A percentile compares a stretch with the other conserved stretches of the same genome.
Conservation (phyloP, 169 alveolate species). For the Ichthyophthirius multifiliis region DNA sequence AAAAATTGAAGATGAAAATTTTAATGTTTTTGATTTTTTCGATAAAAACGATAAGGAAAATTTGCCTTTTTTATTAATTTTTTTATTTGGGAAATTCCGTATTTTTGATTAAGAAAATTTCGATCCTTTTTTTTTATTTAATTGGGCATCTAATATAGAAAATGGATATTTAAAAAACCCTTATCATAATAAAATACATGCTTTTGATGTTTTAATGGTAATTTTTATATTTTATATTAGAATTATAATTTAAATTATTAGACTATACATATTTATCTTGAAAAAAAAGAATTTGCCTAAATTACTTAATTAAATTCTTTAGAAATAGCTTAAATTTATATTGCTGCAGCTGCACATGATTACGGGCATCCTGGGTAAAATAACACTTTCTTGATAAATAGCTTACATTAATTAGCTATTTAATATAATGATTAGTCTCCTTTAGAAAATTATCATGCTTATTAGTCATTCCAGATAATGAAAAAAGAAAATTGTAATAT, state of each 20-base stretch:
- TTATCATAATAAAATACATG: constrained; percentile 34
- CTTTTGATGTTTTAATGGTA: constrained; percentile 32
- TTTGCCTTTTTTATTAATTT: constrained; percentile 2
- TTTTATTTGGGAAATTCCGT: not conserved
- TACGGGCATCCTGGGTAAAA: constrained; percentile 58
- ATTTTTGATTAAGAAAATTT: constrained; percentile 7
- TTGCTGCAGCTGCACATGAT: constrained; percentile 56
- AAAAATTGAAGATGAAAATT: not conserved
- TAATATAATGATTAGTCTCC: constrained; percentile 62
- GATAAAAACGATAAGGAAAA: not conserved
- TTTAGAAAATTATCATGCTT: constrained; percentile 61
- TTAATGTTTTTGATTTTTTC: not conserved
- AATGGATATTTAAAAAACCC: constrained; percentile 6
- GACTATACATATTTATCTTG: constrained; percentile 11
- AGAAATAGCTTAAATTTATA: constrained; percentile 20
- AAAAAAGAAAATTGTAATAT: constrained; percentile 32
- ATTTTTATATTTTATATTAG: not conserved
- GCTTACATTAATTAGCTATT: constrained; percentile 46
- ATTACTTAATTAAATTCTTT: constrained; percentile 9
- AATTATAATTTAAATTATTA: not conserved
- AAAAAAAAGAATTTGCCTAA: constrained; percentile 7
- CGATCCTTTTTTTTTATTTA: not conserved
- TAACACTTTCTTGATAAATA: constrained; percentile 45
- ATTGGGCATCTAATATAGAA: constrained; percentile 7
- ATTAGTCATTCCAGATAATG: constrained; percentile 39